These are phyloP conservation scores for Pythium inflatum DNA, from an alignment of 352 stramenopile genomes.

Conservation along the genomic window DNA sequence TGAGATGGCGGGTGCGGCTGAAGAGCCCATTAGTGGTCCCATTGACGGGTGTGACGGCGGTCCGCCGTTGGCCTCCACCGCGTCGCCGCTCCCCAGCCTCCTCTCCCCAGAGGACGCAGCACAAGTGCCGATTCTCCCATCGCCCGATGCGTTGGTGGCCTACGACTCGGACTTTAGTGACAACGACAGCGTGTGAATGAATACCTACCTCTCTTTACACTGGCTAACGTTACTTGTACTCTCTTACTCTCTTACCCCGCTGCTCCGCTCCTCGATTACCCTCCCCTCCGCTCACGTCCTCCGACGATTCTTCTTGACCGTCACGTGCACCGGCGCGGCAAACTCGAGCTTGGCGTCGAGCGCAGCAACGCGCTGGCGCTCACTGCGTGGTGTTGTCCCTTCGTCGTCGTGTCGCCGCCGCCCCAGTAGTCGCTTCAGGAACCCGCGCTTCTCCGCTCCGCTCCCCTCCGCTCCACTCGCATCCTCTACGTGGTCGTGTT, in stretches of 20 bases:
- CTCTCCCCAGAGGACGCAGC: slow-evolving; percentile 9
- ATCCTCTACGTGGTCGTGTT: background rate
- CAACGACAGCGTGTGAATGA: slow-evolving; percentile 8
- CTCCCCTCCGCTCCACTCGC: background rate
- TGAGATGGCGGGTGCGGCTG: no score
- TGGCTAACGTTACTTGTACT: no score
- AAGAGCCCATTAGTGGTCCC: no score
- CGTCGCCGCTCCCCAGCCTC: slow-evolving; percentile 10
- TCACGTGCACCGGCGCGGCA: slow-evolving; percentile 49
- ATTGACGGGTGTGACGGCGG: no score
- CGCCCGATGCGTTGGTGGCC: no score
- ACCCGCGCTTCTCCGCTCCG: background rate
- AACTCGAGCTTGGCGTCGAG: slow-evolving; percentile 59
- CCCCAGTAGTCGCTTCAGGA: slow-evolving; percentile 45
- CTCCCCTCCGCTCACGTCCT: slow-evolving; percentile 22
- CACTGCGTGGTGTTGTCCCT: slow-evolving; percentile 10
- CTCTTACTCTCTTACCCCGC: background rate
- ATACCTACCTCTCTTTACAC: background rate
- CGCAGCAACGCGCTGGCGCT: slow-evolving; percentile 19
- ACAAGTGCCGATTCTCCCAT: no score
- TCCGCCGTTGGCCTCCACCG: background rate
- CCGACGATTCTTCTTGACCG: slow-evolving; percentile 27
- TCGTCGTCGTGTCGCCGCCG: slow-evolving; percentile 1
- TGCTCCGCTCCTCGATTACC: background rate
- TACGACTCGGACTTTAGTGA: slow-evolving; percentile 32